Conservation (phyloP, 768 basidiomycete genomes). For the Crassisporium funariophilum region DNA sequence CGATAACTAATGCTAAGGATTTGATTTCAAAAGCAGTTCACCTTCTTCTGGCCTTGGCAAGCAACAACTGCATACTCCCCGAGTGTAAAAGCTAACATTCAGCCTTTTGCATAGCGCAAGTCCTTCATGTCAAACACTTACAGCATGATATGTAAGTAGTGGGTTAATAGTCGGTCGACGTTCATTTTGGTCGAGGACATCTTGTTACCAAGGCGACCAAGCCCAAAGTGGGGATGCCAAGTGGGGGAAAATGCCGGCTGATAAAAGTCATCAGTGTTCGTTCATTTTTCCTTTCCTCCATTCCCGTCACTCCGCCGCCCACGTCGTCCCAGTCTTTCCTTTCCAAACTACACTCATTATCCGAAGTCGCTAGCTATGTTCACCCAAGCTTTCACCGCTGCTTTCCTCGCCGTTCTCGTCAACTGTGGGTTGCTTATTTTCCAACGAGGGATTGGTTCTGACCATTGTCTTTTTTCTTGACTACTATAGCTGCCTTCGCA, state of each 20-base stretch:
- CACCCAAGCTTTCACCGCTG: constrained; percentile 20
- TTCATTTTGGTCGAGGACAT: no score
- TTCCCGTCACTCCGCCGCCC: constrained; percentile 3
- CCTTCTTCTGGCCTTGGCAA: no score
- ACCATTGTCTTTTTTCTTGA: neutral
- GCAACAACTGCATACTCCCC: no score
- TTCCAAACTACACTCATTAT: constrained; percentile 19
- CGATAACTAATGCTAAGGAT: no score
- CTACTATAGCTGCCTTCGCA: constrained; percentile 18
- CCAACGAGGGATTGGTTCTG: neutral
- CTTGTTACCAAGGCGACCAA: no score
- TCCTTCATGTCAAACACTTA: no score
- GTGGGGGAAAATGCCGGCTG: neutral
- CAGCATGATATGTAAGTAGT: no score
- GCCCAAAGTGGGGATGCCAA: neutral
- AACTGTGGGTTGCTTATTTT: constrained; percentile 13
- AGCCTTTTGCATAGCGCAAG: no score
- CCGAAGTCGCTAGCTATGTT: constrained; percentile 15
- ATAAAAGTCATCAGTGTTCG: neutral
- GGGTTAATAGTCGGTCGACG: no score
- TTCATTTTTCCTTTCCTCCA: constrained; percentile 1
- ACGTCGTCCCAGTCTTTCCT: constrained; percentile 13
- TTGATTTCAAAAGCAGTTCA: no score
- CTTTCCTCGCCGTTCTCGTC: constrained; percentile 19
- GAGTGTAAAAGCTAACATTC: no score